Evolutionary conservation across 805 yeast genomes (phyloP).

Genomic region (Candida nanaspora): DNA sequence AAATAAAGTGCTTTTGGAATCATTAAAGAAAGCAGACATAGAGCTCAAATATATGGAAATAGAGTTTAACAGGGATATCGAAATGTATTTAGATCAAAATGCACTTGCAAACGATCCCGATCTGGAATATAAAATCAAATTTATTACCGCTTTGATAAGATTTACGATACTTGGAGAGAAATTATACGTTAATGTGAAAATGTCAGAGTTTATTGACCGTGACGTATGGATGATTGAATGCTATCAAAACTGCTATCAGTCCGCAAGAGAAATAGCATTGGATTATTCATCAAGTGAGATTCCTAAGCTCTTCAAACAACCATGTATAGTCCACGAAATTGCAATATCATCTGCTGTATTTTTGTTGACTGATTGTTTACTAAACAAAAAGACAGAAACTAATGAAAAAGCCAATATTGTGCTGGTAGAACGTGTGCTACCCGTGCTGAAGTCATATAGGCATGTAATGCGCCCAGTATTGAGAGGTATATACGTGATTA

Average conservation of each 20-base stretch:
- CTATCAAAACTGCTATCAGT: slow-evolving; percentile 15
- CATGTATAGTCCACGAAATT: slow-evolving; percentile 16
- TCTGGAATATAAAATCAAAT: slow-evolving; percentile 8
- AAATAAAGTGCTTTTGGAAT: slow-evolving; percentile 9
- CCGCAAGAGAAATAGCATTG: slow-evolving; percentile 12
- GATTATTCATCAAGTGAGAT: slow-evolving; percentile 9
- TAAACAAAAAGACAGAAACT: slow-evolving; percentile 13
- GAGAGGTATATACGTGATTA: slow-evolving; percentile 20
- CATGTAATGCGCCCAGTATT: slow-evolving; percentile 21
- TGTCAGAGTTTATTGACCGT: slow-evolving; percentile 19
- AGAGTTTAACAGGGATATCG: slow-evolving; percentile 13
- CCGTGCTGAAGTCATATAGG: slow-evolving; percentile 16
- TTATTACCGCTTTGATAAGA: slow-evolving; percentile 10
- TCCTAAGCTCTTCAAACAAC: slow-evolving; percentile 14
- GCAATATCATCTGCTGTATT: slow-evolving; percentile 21
- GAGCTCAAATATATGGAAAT: slow-evolving; percentile 18
- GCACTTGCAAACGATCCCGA: slow-evolving; percentile 6
- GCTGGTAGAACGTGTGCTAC: slow-evolving; percentile 10
- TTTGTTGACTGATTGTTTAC: slow-evolving; percentile 21
- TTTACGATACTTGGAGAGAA: slow-evolving; percentile 15
- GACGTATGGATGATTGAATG: slow-evolving; percentile 16
- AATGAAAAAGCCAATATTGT: slow-evolving; percentile 10
- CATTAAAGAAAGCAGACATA: slow-evolving; percentile 18
- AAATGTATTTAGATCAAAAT: slow-evolving; percentile 13
- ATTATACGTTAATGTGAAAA: slow-evolving; percentile 21